Evolutionary conservation across 1,139 yeast species (phyloP), one percentile per base, ranked within the genome.

Genomic region (Scheffersomyces stambukii): DNA sequence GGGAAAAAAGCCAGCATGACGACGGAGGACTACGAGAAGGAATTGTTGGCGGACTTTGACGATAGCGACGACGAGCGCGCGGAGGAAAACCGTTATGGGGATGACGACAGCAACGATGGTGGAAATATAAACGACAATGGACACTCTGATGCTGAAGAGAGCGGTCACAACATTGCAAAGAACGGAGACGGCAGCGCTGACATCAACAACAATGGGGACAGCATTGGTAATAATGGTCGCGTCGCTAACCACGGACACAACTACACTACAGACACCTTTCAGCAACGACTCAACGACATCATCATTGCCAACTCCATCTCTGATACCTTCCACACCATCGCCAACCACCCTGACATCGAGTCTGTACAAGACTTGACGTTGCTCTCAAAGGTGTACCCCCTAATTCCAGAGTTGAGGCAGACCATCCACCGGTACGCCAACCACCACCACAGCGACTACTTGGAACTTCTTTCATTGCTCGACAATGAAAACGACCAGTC

Each of bases 11-110:
- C n/a, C 5, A 7, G 6, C 13, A 23, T n/a, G 7, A 16, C 8
- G 16, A 38, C 40, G 41, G 35, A 29, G 39, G 61, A 60, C 38
- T 59, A 48, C 35, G 65, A 57, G 31, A 48, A 52, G 33, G 67
- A 61, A 22, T 46, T 63, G 28, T 34, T 59, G 28, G 60, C 55
- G 8, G 70, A 63, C 36, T 50, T 63, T 24, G 63, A 44, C 13
- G 51, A 54, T 29, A 52, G 41, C n/a, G 39, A 39, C 7, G 55
- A 46, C 10, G 39, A 30, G 5, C 42, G 35, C 5, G 37, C 18
- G 3, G 35, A 26, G 8, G 34, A 29, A 12, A 33, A 30, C 15
- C 8, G 3, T 7, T 30, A 13, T 8, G 22, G 13, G 11, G 29
- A 18, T 15, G 23, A 7, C 3, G 25, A 15, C n/a, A n/a, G n/a